These are phyloP conservation scores for Angophora floribunda DNA, from an alignment of 345 rosid genomes.

Conservation along the genomic window DNA sequence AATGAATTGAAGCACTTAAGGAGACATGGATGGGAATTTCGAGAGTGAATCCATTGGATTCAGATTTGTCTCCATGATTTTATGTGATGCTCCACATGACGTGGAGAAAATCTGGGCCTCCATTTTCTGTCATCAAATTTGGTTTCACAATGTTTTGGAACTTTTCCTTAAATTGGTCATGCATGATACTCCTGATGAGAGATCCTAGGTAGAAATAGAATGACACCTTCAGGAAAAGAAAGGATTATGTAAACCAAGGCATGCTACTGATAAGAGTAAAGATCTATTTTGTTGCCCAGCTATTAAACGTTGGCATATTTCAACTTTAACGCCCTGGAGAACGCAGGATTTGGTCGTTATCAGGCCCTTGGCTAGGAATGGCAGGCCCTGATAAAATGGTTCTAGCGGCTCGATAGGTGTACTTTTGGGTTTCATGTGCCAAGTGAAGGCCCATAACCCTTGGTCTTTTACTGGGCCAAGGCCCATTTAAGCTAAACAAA, in stretches of 20 bases:
- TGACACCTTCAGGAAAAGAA: neutral
- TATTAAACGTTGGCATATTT: neutral
- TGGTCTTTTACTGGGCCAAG: neutral
- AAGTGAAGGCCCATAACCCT: neutral
- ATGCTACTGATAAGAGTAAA: neutral
- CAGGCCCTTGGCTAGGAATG: neutral
- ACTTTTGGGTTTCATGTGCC: rapidly evolving
- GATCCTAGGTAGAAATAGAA: neutral
- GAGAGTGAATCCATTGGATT: neutral
- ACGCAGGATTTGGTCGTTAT: neutral
- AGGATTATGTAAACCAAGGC: neutral
- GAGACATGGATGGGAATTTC: neutral
- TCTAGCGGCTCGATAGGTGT: neutral
- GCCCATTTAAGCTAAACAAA: neutral
- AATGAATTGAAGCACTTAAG: neutral
- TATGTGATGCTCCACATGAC: neutral
- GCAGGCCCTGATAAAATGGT: neutral
- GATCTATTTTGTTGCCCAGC: neutral
- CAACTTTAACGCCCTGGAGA: neutral
- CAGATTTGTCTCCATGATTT: neutral
- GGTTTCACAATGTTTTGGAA: neutral
- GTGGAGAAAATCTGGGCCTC: neutral
- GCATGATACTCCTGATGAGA: neutral
- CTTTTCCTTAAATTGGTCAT: neutral
- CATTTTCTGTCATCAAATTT: neutral